phyloP scores from a whole-genome alignment of 768 basidiomycete species.

The Trametes elegans region DNA sequence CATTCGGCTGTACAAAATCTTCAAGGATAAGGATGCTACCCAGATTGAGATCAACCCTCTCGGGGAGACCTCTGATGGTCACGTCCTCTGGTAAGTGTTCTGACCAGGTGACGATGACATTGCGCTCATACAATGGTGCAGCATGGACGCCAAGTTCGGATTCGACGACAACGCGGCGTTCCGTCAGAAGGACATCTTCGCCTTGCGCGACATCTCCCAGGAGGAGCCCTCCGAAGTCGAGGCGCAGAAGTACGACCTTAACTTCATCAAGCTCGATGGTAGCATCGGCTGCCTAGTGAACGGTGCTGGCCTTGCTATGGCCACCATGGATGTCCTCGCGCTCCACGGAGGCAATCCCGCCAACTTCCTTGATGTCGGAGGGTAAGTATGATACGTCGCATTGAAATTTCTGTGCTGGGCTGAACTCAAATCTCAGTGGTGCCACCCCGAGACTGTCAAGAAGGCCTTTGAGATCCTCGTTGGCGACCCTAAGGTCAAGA shows the following conservation, averaged over 20 bases:
- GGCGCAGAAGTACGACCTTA: slow-evolving; percentile 92
- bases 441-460: slow-evolving; percentile 99
- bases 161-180: slow-evolving; percentile 99
- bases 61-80: slow-evolving; percentile 87
- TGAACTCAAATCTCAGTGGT: slow-evolving; percentile 51
- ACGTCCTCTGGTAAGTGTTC: slow-evolving; percentile 79
- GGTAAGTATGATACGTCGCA: slow-evolving; percentile 42
- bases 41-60: slow-evolving; percentile 99
- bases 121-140: slow-evolving; percentile 29
- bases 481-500: slow-evolving; percentile 89
- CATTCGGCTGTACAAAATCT: slow-evolving; percentile 90
- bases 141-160: slow-evolving; percentile 99
- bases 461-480: slow-evolving; percentile 97
- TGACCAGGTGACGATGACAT: not conserved
- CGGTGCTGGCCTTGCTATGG: slow-evolving; percentile 98
- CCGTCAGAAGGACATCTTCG: slow-evolving; percentile 89
- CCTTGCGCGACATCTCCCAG: slow-evolving; percentile 87
- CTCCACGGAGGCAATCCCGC: slow-evolving; percentile 96
- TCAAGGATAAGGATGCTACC: slow-evolving; percentile 98
- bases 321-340: slow-evolving; percentile 99
- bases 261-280: slow-evolving; percentile 99
- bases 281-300: slow-evolving; percentile 97
- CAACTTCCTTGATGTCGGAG: slow-evolving; percentile 98
- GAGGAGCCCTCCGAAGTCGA: slow-evolving; percentile 98
- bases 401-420: not conserved